These are phyloP conservation scores for Betula pendula DNA, from an alignment of 306 rosid species.

Conservation along the genomic window DNA sequence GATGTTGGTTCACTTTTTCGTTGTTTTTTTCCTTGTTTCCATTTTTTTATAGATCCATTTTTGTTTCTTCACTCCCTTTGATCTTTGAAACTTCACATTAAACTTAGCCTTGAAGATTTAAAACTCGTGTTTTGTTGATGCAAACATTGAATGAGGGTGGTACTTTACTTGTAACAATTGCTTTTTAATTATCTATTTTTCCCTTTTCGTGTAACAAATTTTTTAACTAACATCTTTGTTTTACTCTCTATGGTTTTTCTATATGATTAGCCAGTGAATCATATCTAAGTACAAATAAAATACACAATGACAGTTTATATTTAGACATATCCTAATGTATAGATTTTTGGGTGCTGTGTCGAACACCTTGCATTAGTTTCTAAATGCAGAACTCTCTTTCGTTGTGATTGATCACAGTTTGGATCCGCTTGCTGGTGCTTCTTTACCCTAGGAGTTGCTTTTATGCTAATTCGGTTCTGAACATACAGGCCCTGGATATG, in stretches of 20 bases:
- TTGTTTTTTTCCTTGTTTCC: neutral
- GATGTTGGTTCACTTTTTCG: neutral
- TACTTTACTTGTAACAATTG: conserved; percentile 6
- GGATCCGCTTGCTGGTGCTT: conserved; percentile 16
- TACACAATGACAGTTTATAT: neutral
- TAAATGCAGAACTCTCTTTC: neutral
- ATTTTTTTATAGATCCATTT: neutral
- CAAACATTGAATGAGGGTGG: neutral
- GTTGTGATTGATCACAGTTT: neutral
- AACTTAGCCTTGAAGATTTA: neutral
- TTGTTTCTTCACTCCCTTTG: neutral
- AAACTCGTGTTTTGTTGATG: neutral
- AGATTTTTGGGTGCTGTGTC: neutral
- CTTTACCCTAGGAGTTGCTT: conserved; percentile 9
- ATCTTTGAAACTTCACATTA: neutral
- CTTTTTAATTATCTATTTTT: no score
- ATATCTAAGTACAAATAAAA: neutral
- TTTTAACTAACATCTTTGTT: no score
- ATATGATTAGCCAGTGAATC: neutral
- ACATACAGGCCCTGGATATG: conserved; percentile 73
- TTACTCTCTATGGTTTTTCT: neutral
- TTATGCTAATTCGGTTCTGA: conserved; percentile 1
- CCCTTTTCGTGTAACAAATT: no score
- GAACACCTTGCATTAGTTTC: neutral
- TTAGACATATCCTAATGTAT: neutral